A percentile compares a stretch with the other conserved stretches of the same genome.
phyloP scores from a whole-genome alignment of 23 red algal genomes.

The Gracilaria gracilis region DNA sequence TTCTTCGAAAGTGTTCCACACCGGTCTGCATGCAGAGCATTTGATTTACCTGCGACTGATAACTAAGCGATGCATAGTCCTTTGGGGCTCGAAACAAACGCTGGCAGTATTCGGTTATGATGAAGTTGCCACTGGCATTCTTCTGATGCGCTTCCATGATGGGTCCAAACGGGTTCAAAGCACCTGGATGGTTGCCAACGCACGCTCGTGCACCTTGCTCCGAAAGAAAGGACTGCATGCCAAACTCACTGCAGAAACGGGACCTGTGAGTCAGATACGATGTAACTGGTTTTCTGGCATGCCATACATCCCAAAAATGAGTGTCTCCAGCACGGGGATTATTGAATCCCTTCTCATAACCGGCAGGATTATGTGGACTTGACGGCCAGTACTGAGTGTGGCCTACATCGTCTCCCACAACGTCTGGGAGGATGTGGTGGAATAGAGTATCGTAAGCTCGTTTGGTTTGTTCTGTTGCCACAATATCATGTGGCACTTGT shows the following conservation, averaged over 20 bases:
- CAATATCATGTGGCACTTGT: constrained; percentile 45
- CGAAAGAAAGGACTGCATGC: constrained; percentile 49
- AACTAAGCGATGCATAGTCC: constrained; percentile 19
- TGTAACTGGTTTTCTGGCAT: constrained; percentile 28
- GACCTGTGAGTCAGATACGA: constrained; percentile 16
- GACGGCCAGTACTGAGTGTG: constrained; percentile 40
- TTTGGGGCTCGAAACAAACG: constrained; percentile 27
- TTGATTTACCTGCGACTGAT: constrained; percentile 59
- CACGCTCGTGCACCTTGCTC: constrained; percentile 8
- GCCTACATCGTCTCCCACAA: neutral
- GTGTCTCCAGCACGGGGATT: constrained; percentile 40
- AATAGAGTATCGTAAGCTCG: constrained; percentile 38
- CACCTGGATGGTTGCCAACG: constrained; percentile 17
- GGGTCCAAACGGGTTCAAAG: constrained; percentile 31
- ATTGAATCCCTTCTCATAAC: constrained; percentile 53
- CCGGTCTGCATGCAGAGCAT: constrained; percentile 36
- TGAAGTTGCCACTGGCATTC: constrained; percentile 46
- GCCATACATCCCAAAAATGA: constrained; percentile 69
- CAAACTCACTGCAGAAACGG: constrained; percentile 66
- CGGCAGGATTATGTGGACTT: constrained; percentile 52
- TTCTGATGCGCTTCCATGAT: constrained; percentile 50
- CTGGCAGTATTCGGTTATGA: constrained; percentile 53
- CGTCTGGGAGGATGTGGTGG: constrained; percentile 27
- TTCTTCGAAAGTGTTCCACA: constrained; percentile 55
- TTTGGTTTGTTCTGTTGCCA: neutral